Percentiles rank a stretch among this genome's conserved stretches.
Conservation (phyloP, 345 rosid genomes). For the Eucalyptus viminalis region DNA sequence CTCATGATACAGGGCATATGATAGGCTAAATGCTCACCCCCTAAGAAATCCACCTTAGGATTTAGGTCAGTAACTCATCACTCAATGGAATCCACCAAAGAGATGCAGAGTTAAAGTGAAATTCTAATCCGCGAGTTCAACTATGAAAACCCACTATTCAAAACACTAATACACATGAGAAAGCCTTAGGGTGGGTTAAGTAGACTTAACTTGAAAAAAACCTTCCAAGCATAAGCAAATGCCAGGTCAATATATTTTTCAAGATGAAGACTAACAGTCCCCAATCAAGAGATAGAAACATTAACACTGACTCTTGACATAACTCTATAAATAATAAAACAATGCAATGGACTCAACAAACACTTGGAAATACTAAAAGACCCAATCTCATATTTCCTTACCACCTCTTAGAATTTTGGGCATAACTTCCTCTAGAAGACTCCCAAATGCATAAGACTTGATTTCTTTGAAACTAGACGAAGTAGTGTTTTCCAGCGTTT, state of each 20-base stretch:
- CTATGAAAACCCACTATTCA: not conserved
- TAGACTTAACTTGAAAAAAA: not conserved
- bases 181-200: not conserved
- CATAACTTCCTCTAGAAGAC: not conserved
- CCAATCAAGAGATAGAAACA: not conserved
- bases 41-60: not conserved
- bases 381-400: not conserved
- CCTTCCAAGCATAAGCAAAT: not conserved
- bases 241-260: not conserved
- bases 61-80: not conserved
- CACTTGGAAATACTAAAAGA: not conserved
- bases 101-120: not conserved
- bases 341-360: not conserved
- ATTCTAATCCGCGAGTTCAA: not conserved
- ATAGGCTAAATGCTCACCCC: not conserved
- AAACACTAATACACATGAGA: not conserved
- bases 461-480: not conserved
- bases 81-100: not conserved
- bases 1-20: not conserved
- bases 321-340: not conserved
- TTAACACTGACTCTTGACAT: not conserved
- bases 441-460: not conserved
- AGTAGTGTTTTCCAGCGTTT: not conserved
- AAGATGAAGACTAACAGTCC: not conserved
- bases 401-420: not conserved